These are phyloP conservation scores for Arctium minus DNA, from an alignment of 129 eudicot genomes.

Conservation along the genomic window DNA sequence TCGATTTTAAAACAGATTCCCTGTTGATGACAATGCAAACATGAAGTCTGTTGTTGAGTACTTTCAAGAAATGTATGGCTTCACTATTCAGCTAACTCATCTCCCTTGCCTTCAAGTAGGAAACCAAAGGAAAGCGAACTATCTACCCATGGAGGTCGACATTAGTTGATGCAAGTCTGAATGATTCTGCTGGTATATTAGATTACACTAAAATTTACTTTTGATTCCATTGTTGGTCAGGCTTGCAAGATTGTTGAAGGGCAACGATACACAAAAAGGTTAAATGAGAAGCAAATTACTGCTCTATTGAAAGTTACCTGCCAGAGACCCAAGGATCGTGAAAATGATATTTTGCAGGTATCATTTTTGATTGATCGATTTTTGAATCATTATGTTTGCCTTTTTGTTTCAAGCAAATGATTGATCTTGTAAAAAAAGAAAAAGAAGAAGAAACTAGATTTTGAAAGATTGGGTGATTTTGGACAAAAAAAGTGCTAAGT, in stretches of 20 bases:
- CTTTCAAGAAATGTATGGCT: conserved; percentile 67
- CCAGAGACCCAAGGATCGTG: conserved; percentile 63
- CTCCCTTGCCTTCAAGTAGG: conserved; percentile 86
- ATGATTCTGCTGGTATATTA: not conserved
- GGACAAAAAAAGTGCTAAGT: no score
- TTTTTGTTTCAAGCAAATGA: not conserved
- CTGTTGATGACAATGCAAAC: conserved; percentile 62
- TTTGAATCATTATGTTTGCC: not conserved
- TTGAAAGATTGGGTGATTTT: not conserved
- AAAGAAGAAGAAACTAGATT: not conserved
- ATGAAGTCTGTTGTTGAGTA: conserved; percentile 77
- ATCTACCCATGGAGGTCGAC: conserved; percentile 84
- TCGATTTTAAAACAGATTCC: conserved; percentile 42
- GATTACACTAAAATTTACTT: not conserved
- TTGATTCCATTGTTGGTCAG: conserved; percentile 21
- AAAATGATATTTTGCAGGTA: conserved; percentile 60
- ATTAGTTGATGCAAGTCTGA: not conserved
- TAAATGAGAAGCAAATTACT: conserved; percentile 64
- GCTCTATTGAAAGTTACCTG: conserved; percentile 63
- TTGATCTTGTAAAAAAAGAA: not conserved
- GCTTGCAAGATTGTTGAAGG: conserved; percentile 82
- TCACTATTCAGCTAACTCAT: conserved; percentile 57
- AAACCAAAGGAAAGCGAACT: conserved; percentile 62
- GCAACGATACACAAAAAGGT: conserved; percentile 60
- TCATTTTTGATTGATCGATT: not conserved